These are phyloP conservation scores for Pisolithus marmoratus DNA, from an alignment of 768 basidiomycete species.

Conservation along the genomic window DNA sequence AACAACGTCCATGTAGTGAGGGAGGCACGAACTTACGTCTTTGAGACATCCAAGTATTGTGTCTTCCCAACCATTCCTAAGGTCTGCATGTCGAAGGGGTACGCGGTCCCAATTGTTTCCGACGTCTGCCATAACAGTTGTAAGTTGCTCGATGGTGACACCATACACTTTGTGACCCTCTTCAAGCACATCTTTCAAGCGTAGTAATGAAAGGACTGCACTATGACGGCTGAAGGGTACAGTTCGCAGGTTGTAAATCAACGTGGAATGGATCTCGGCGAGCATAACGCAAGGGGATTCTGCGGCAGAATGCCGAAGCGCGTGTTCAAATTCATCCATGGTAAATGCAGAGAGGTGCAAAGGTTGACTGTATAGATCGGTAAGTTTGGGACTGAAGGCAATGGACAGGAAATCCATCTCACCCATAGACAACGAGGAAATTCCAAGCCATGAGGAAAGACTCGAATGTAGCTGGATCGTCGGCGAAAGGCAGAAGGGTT, in stretches of 20 bases:
- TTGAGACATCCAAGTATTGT: constrained; percentile 83
- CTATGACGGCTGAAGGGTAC: constrained; percentile 71
- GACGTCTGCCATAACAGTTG: constrained; percentile 65
- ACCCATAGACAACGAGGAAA: constrained; percentile 93
- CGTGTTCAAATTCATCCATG: constrained; percentile 88
- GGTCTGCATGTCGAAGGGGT: constrained; percentile 64
- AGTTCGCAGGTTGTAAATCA: constrained; percentile 88
- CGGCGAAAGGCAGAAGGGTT: constrained; percentile 61
- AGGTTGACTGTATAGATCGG: constrained; percentile 55
- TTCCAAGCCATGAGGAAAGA: constrained; percentile 90
- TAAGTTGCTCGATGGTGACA: constrained; percentile 57
- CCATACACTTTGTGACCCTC: constrained; percentile 45
- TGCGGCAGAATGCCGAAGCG: constrained; percentile 66
- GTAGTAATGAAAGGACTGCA: constrained; percentile 61
- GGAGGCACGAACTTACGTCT: constrained; percentile 58
- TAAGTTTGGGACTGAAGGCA: neutral
- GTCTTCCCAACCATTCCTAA: constrained; percentile 87
- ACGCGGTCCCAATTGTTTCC: constrained; percentile 87
- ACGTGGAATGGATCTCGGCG: constrained; percentile 81
- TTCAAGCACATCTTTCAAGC: constrained; percentile 33
- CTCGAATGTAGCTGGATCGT: constrained; percentile 64
- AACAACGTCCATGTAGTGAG: neutral
- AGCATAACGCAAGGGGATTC: constrained; percentile 75
- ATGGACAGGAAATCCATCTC: constrained; percentile 23
- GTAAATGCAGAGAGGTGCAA: constrained; percentile 84